A percentile compares a stretch with the other conserved stretches of the same genome.
Conservation (phyloP, 805 yeast genomes). For the Lipomyces lipofer region DNA sequence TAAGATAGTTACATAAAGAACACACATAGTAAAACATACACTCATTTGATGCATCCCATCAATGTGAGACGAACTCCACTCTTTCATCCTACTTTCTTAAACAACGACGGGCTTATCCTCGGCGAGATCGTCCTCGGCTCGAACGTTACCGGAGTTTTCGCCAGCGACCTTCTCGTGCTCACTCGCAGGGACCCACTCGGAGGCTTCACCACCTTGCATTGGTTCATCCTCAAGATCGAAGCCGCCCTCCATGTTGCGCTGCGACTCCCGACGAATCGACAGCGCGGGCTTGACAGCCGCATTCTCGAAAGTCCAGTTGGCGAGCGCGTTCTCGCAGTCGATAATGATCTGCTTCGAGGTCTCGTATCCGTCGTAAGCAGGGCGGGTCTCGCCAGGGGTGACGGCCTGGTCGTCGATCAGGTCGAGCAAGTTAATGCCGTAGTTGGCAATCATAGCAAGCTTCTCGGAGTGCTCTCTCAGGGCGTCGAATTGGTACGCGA, state of each 20-base stretch:
- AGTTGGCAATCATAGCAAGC: slow-evolving; percentile 95
- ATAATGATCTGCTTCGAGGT: slow-evolving; percentile 97
- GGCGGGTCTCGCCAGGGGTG: slow-evolving; percentile 98
- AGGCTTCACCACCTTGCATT: neutral
- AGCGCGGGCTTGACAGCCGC: slow-evolving; percentile 94
- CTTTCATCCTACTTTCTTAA: no score
- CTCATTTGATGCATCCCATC: no score
- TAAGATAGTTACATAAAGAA: no score
- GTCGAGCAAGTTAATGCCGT: slow-evolving; percentile 96
- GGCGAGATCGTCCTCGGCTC: no score
- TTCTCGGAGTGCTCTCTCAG: slow-evolving; percentile 94
- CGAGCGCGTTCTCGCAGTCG: slow-evolving; percentile 94
- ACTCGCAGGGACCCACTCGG: neutral
- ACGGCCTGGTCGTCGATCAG: slow-evolving; percentile 95
- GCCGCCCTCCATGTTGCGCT: slow-evolving; percentile 7
- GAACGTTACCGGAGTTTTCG: no score
- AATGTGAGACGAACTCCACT: no score
- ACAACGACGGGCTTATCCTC: no score
- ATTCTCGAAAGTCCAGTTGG: slow-evolving; percentile 93
- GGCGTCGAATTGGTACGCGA: slow-evolving; percentile 94
- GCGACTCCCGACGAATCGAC: slow-evolving; percentile 21
- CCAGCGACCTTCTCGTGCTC: neutral
- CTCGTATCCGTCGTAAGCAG: slow-evolving; percentile 97
- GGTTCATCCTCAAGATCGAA: slow-evolving; percentile 23
- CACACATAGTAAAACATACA: no score